Percentiles rank a stretch among this genome's conserved stretches.
These are phyloP conservation scores for Syncephalis fuscata DNA, from an alignment of 371 early-diverging fungal genomes.

Conservation along the genomic window DNA sequence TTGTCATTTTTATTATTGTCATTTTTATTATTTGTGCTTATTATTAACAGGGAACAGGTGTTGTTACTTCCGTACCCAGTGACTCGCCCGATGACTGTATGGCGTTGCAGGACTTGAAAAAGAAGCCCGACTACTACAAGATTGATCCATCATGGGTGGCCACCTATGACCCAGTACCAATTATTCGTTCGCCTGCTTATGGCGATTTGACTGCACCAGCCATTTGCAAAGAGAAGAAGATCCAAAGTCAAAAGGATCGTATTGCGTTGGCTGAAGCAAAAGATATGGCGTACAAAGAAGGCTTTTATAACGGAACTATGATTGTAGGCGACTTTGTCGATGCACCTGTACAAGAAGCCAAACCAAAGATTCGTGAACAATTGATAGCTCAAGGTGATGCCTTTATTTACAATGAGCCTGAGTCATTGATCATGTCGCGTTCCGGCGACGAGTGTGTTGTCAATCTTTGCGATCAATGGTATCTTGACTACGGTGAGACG, in stretches of 20 bases:
- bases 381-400: conserved; percentile 58
- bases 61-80: conserved; percentile 96
- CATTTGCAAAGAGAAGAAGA: conserved; percentile 79
- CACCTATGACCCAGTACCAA: conserved; percentile 62
- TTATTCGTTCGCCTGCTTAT: conserved; percentile 74
- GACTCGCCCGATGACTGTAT: conserved; percentile 97
- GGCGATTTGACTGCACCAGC: conserved; percentile 73
- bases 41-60: conserved; percentile 77
- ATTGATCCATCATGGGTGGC: conserved; percentile 78
- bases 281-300: conserved; percentile 93
- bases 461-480: conserved; percentile 98
- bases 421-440: conserved; percentile 86
- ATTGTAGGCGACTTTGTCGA: conserved; percentile 68
- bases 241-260: conserved; percentile 90
- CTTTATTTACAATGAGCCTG: conserved; percentile 94
- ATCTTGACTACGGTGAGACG: conserved; percentile 95
- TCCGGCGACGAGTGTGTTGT: conserved; percentile 99
- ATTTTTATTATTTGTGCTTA: not conserved
- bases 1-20: too few species aligned
- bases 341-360: conserved; percentile 81
- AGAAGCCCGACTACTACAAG: conserved; percentile 87
- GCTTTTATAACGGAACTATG: conserved; percentile 89
- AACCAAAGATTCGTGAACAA: conserved; percentile 58
- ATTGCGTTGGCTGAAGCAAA: conserved; percentile 83
- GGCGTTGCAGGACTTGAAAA: conserved; percentile 74